Conservation (phyloP, 305 asterid species). For the Fraxinus platypoda region DNA sequence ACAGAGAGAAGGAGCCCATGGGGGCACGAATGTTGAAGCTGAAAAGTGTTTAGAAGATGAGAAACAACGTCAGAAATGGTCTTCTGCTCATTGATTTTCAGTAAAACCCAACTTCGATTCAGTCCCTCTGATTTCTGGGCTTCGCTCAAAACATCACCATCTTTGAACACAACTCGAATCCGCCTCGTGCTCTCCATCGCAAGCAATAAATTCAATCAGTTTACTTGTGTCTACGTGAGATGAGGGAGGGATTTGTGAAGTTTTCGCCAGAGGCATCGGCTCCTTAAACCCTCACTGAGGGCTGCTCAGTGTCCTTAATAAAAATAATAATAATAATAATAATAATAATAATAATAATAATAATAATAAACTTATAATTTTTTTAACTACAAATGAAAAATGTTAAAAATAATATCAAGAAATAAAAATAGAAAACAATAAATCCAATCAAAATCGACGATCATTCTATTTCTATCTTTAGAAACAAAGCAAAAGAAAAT, state of each 20-base stretch:
- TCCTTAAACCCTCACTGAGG: not conserved
- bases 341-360: too few relatives aligned
- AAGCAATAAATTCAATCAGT: constrained; percentile 22
- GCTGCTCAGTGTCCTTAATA: not conserved
- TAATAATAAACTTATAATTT: too few relatives aligned
- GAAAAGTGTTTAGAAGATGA: constrained; percentile 57
- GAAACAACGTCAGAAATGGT: constrained; percentile 54
- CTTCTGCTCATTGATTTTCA: constrained; percentile 51
- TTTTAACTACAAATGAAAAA: too few relatives aligned
- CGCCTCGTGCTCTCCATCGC: constrained; percentile 40
- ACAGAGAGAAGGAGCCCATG: constrained; percentile 77
- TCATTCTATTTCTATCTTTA: not conserved
- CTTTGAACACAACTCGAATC: constrained; percentile 54
- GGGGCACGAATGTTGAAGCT: constrained; percentile 69
- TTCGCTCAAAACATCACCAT: constrained; percentile 54
- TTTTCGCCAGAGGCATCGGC: not conserved
- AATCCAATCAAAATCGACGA: not conserved
- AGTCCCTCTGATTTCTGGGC: constrained; percentile 65
- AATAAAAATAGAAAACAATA: not conserved
- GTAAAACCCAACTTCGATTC: constrained; percentile 60
- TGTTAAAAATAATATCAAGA: too few relatives aligned
- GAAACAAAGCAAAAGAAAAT: not conserved
- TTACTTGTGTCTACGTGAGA: not conserved
- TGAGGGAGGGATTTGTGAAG: not conserved
- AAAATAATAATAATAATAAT: too few relatives aligned